Percentiles rank a stretch among this genome's conserved stretches.
Evolutionary conservation across 306 rosid species (phyloP).

Genomic region (Ormosia emarginata): DNA sequence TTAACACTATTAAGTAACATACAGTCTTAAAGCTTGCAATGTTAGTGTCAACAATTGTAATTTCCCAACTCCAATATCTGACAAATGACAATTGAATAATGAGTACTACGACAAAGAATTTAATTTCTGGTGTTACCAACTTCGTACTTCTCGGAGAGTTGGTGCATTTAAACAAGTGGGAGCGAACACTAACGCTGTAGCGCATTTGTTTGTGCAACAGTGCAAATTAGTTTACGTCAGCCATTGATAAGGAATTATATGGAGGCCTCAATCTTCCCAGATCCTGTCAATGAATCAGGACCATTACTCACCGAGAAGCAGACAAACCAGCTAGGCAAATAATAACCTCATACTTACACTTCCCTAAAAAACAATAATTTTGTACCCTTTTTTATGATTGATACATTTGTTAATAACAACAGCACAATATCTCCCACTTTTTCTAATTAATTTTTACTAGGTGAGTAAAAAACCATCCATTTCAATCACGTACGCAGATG

Average conservation of each 20-base stretch:
- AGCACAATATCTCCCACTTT: background rate
- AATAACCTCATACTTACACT: conserved; percentile 48
- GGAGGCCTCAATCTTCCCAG: conserved; percentile 26
- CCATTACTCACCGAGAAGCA: conserved; percentile 42
- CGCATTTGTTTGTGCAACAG: background rate
- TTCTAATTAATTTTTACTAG: conserved; percentile 29
- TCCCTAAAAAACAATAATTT: conserved; percentile 25
- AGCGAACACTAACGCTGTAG: too few species aligned
- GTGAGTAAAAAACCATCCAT: conserved; percentile 44
- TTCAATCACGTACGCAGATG: conserved; percentile 39
- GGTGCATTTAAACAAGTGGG: too few species aligned
- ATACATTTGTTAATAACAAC: conserved; percentile 22
- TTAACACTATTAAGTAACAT: too few species aligned
- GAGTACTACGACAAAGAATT: too few species aligned
- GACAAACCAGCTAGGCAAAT: conserved; percentile 29
- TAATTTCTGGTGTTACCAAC: too few species aligned
- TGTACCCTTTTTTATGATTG: conserved; percentile 18
- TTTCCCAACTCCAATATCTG: too few species aligned
- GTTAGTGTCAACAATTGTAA: too few species aligned
- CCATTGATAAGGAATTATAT: conserved; percentile 26
- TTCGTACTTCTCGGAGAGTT: too few species aligned
- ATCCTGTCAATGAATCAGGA: conserved; percentile 37
- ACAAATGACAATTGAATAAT: too few species aligned
- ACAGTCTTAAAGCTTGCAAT: too few species aligned
- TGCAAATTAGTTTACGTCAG: background rate